These are phyloP conservation scores for Yamadazyma atmosphaerica DNA, from an alignment of 1,139 yeast genomes.

Conservation along the genomic window DNA sequence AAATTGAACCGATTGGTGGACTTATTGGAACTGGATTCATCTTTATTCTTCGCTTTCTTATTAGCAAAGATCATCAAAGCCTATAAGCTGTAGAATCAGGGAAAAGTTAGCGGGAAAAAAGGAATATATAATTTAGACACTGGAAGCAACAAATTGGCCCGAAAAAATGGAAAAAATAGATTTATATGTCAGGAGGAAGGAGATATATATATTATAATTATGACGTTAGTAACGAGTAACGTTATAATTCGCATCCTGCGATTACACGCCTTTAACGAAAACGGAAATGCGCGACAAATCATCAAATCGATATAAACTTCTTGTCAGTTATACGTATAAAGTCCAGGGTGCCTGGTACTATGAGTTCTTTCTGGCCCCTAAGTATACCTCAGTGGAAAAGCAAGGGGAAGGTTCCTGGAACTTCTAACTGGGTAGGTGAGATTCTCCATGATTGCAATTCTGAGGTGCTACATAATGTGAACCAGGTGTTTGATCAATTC, in stretches of 20 bases:
- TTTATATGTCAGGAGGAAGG: too few relatives aligned
- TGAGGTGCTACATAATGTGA: conserved; percentile 26
- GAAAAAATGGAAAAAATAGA: too few relatives aligned
- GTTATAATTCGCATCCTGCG: too few relatives aligned
- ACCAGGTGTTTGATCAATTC: conserved; percentile 20
- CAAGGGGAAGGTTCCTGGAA: conserved; percentile 30
- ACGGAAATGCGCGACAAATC: neutral
- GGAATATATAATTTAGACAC: too few relatives aligned
- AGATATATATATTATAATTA: too few relatives aligned
- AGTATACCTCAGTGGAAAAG: conserved; percentile 27
- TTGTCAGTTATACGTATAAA: too few relatives aligned
- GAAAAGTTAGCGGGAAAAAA: neutral
- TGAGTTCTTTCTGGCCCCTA: conserved; percentile 33
- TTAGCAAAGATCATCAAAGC: conserved; percentile 1
- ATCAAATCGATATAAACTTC: conserved; percentile 13
- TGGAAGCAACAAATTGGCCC: too few relatives aligned
- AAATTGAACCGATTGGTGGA: conserved; percentile 7
- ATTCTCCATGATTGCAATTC: conserved; percentile 31
- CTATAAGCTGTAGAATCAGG: neutral
- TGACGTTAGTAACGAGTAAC: too few relatives aligned
- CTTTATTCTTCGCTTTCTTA: conserved; percentile 1
- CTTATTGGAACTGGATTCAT: neutral
- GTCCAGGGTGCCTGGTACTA: too few relatives aligned
- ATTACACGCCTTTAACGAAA: neutral
- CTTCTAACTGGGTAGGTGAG: conserved; percentile 39